phyloP scores from a whole-genome alignment of 169 alveolate genomes.

The Cryptosporidium sp. region DNA sequence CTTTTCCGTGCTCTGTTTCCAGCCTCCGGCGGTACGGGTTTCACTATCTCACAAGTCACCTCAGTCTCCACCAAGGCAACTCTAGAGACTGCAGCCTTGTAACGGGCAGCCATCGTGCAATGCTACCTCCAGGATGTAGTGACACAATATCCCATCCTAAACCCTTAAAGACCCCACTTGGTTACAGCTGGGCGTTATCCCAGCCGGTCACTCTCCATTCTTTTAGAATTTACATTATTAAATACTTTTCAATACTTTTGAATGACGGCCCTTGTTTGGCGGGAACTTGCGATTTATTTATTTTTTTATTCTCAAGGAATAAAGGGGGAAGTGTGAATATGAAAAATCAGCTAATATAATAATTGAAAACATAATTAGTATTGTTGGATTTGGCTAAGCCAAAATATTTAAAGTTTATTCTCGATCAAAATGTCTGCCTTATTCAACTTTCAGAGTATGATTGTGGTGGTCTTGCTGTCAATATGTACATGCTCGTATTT shows the following conservation, averaged over 20 bases:
- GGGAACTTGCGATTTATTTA: conserved; percentile 3
- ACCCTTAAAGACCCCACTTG: conserved; percentile 73
- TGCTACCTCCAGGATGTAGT: conserved; percentile 1
- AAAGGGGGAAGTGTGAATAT: neutral
- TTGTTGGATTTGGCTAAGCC: neutral
- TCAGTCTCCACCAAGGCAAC: conserved; percentile 62
- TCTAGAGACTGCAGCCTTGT: conserved; percentile 76
- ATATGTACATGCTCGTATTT: conserved; percentile 95
- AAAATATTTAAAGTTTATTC: neutral
- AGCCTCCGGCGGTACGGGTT: conserved; percentile 78
- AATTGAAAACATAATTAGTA: neutral
- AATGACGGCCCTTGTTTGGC: conserved; percentile 61
- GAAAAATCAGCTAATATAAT: neutral
- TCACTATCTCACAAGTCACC: conserved; percentile 73
- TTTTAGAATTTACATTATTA: conserved; percentile 28
- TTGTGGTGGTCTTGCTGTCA: conserved; percentile 88
- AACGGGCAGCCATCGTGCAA: conserved; percentile 61
- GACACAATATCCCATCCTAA: conserved; percentile 26
- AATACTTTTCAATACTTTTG: conserved; percentile 9
- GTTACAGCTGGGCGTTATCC: conserved; percentile 75
- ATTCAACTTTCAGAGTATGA: conserved; percentile 92
- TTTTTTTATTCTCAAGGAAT: neutral
- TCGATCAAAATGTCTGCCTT: conserved; percentile 90
- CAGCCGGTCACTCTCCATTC: conserved; percentile 35
- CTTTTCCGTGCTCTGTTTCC: conserved; percentile 77